These are phyloP conservation scores for Gynandropsis gynandra DNA, from an alignment of 345 rosid genomes.

Conservation along the genomic window DNA sequence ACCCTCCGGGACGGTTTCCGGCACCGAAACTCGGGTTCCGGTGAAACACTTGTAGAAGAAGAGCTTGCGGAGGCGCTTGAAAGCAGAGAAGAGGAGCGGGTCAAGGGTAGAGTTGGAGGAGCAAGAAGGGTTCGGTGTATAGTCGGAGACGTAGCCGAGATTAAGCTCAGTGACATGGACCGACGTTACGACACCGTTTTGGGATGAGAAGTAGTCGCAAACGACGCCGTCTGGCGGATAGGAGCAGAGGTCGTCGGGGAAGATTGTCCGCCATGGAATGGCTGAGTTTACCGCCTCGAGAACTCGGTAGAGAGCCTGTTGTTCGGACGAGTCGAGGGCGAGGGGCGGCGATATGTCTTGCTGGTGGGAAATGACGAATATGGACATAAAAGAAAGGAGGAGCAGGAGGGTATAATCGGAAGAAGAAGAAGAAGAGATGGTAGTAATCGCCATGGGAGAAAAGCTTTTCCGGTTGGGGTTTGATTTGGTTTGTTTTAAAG, in stretches of 20 bases:
- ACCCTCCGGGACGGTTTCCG: slow-evolving; percentile 26
- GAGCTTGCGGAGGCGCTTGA: slow-evolving; percentile 49
- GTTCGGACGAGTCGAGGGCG: slow-evolving; percentile 44
- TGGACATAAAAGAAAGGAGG: slow-evolving; percentile 22
- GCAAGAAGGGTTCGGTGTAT: slow-evolving; percentile 55
- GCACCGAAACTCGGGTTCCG: slow-evolving; percentile 25
- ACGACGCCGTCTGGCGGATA: slow-evolving; percentile 66
- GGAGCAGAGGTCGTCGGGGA: slow-evolving; percentile 52
- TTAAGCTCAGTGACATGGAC: slow-evolving; percentile 51
- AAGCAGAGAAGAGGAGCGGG: slow-evolving; percentile 47
- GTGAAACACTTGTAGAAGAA: slow-evolving; percentile 64
- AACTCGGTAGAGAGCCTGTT: slow-evolving; percentile 42
- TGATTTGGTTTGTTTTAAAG: slow-evolving; percentile 20
- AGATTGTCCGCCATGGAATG: slow-evolving; percentile 50
- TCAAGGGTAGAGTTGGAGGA: slow-evolving; percentile 39
- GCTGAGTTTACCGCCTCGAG: slow-evolving; percentile 46
- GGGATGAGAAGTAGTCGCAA: slow-evolving; percentile 38
- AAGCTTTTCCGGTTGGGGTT: slow-evolving; percentile 11
- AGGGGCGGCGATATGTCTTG: slow-evolving; percentile 19
- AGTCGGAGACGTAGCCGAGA: slow-evolving; percentile 60
- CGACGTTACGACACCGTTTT: slow-evolving; percentile 10
- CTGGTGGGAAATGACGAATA: slow-evolving; percentile 14
- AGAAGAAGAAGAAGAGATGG: slow-evolving; percentile 4
- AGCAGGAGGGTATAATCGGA: slow-evolving; percentile 14
- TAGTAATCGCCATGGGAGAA: slow-evolving; percentile 18